Evolutionary conservation across 1,139 yeast genomes (phyloP), one percentile per base, ranked within the genome.

Genomic region (Pneumocystis carinii): DNA sequence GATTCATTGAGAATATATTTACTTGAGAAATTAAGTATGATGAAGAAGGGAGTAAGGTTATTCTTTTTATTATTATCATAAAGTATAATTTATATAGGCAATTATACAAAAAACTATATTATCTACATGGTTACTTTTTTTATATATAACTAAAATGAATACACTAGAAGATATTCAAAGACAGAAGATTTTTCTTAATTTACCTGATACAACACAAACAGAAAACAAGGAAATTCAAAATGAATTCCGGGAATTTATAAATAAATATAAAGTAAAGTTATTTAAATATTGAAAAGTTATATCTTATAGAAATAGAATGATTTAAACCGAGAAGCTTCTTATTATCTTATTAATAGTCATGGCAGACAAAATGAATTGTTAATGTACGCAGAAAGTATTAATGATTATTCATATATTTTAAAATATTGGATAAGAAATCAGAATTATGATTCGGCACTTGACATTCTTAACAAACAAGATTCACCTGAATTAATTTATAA

Each of bases 101-200:
- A 53, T 75, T 59, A 80, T 87, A 71, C 86, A 86, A 69, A 74
- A 80, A 48, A 76, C 80, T 0, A 78, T 89, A 64, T 72, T 90
- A n/a, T 83, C 90, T 0, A 82, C 86, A 65, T 90, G 97, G 96
- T 82, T 90, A 55, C 79, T 88, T 6, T 94, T 90, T 74, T 73
- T 87, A 14, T 81, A 74, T 65, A 76, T 83, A 72, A 83, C 81
- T 64, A 76, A 76, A 65, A 70, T 81, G 36, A 80, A 81, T 67
- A 73, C 74, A 1, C 65, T 79, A 12, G 86, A 82, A 65, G 83
- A 79, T 66, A 62, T 66, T 60, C 73, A 48, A 48, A 12, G 14
- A 48, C 29, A 48, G 24, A 24, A 48, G 7, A 3, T 15, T 24
- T 24, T 48, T 48, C 4, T 48, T 24, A 48, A 48, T 24, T 1